Evolutionary conservation across 1,284 basidiomycete species (phyloP).

Genomic region (Coniferiporia sulphurascens): DNA sequence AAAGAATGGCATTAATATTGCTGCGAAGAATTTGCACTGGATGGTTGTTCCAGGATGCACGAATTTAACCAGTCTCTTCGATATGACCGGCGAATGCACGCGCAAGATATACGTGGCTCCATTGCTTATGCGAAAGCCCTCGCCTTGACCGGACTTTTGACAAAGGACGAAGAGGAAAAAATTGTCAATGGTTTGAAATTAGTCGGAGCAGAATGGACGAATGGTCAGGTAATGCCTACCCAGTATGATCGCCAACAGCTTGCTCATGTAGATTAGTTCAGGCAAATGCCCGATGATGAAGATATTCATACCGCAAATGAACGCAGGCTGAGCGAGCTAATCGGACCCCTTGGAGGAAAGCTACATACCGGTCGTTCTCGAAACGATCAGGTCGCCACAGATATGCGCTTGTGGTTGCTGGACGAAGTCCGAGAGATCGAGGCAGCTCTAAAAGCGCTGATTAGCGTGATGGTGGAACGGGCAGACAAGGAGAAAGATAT

Average conservation of each 20-base stretch:
- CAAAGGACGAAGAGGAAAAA: conserved; percentile 64
- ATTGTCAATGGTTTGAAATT: conserved; percentile 76
- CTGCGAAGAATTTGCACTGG: background rate
- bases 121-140: conserved; percentile 94
- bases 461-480: conserved; percentile 85
- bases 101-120: conserved; percentile 88
- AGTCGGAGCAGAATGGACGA: conserved; percentile 85
- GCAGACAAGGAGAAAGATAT: conserved; percentile 90
- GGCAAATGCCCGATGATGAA: conserved; percentile 79
- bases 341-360: conserved; percentile 88
- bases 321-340: conserved; percentile 87
- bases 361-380: conserved; percentile 94
- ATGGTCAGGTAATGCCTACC: conserved; percentile 50
- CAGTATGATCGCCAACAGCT: background rate
- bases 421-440: conserved; percentile 74
- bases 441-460: conserved; percentile 69
- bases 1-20: background rate
- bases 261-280: conserved; percentile 47
- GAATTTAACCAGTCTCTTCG: conserved; percentile 92
- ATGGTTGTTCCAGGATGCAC: conserved; percentile 69
- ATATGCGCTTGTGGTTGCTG: conserved; percentile 95
- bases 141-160: conserved; percentile 75
- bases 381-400: conserved; percentile 98
- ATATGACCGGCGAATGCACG: conserved; percentile 93
- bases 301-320: conserved; percentile 99